phyloP scores from a whole-genome alignment of 805 yeast genomes.

The Ascoidea rubescens region DNA sequence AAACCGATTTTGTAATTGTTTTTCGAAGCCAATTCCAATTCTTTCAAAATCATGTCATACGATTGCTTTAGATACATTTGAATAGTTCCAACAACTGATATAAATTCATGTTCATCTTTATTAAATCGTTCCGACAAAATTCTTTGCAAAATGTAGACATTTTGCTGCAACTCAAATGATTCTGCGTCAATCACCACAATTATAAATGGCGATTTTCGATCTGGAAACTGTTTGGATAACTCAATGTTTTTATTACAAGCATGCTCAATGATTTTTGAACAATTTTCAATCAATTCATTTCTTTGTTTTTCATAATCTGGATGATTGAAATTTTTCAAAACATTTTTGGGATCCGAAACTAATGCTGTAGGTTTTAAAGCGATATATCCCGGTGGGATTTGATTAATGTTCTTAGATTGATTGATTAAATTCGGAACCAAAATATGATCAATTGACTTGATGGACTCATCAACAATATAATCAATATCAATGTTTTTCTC shows the following conservation, averaged over 20 bases:
- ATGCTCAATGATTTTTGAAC: constrained; percentile 46
- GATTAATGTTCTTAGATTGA: constrained; percentile 36
- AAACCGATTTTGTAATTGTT: constrained; percentile 60
- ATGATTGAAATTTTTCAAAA: constrained; percentile 40
- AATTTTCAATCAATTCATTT: constrained; percentile 47
- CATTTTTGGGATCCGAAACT: constrained; percentile 60
- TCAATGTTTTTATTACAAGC: constrained; percentile 37
- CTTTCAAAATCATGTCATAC: constrained; percentile 41
- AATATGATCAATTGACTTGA: constrained; percentile 51
- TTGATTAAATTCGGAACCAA: constrained; percentile 57
- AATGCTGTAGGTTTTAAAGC: constrained; percentile 92
- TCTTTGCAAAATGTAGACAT: constrained; percentile 85
- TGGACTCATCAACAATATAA: constrained; percentile 48
- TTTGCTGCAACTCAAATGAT: constrained; percentile 74
- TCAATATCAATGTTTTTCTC: constrained; percentile 42
- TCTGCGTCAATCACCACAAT: constrained; percentile 86
- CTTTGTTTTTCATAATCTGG: constrained; percentile 37
- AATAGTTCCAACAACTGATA: constrained; percentile 77
- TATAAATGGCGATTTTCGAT: constrained; percentile 57
- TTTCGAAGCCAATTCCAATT: constrained; percentile 50
- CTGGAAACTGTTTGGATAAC: constrained; percentile 39
- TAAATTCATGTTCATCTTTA: constrained; percentile 33
- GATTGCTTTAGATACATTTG: constrained; percentile 83
- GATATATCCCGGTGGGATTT: constrained; percentile 80
- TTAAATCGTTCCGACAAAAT: constrained; percentile 64